Evolutionary conservation across 2,329 filamentous ascomycete species (phyloP).

Genomic region (Penicillium sp.): DNA sequence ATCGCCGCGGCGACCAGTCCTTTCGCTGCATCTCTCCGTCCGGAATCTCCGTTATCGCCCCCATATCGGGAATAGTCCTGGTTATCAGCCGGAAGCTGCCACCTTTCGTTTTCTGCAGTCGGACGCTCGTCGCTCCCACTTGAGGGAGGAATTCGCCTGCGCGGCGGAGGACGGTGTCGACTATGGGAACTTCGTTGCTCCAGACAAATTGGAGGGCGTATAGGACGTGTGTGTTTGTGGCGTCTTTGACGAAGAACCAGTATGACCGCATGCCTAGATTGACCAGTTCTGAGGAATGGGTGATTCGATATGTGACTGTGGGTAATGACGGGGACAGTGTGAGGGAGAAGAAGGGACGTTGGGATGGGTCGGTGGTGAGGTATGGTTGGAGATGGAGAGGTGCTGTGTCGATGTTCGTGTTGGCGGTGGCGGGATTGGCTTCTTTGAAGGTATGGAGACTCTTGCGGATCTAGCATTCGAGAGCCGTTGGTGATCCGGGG

Average conservation of each 20-base stretch:
- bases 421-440: background rate
- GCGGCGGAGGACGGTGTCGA: constrained; percentile 16
- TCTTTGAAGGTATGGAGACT: background rate
- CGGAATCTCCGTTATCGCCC: constrained; percentile 12
- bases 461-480: constrained; percentile 1
- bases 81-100: constrained; percentile 16
- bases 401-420: background rate
- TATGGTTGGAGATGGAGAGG: constrained; percentile 1
- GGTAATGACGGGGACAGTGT: background rate
- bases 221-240: constrained; percentile 15
- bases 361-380: background rate
- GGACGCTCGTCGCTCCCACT: constrained; percentile 15
- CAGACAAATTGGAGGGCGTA: constrained; percentile 19
- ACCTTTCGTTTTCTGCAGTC: constrained; percentile 12
- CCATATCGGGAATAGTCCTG: constrained; percentile 13
- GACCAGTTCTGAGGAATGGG: constrained; percentile 17
- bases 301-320: constrained; percentile 14
- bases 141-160: constrained; percentile 17
- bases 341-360: constrained; percentile 2
- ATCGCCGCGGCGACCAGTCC: constrained; percentile 18
- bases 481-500: background rate
- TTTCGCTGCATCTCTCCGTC: constrained; percentile 13
- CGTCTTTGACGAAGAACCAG: constrained; percentile 21
- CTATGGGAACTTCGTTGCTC: constrained; percentile 16
- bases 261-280: constrained; percentile 13